A percentile compares a stretch with the other conserved stretches of the same genome.
These are phyloP conservation scores for Rhododendron williamsianum DNA, from an alignment of 148 eudicot genomes.

Conservation along the genomic window DNA sequence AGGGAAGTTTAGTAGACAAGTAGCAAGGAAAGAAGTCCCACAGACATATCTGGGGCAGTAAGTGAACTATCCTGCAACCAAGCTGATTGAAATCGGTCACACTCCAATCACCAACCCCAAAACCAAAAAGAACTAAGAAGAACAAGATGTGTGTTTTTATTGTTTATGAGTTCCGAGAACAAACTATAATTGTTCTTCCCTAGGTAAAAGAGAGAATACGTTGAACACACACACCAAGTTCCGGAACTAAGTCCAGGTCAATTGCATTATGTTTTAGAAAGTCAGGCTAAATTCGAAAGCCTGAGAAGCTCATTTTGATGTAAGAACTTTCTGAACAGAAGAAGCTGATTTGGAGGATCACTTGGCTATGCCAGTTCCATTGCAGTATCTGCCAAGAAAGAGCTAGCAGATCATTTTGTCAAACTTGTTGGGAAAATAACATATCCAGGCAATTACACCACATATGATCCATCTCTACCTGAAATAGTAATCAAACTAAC, in stretches of 20 bases:
- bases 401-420: not conserved
- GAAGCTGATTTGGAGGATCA: not conserved
- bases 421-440: not conserved
- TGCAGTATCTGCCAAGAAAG: not conserved
- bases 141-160: not conserved
- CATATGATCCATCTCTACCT: not conserved
- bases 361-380: not conserved
- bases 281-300: not conserved
- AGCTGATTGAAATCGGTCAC: not conserved
- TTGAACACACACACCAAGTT: not conserved
- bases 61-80: not conserved
- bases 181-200: not conserved
- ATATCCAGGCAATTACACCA: not conserved
- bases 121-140: not conserved
- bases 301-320: not conserved
- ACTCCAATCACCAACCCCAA: not conserved
- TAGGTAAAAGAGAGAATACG: not conserved
- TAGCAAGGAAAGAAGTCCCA: not conserved
- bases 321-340: not conserved
- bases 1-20: not conserved
- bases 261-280: not conserved
- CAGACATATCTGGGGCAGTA: not conserved
- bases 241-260: not conserved
- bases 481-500: not conserved
- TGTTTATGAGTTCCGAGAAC: not conserved